These are phyloP conservation scores for Carpinus viminea DNA, from an alignment of 306 rosid genomes.

Conservation along the genomic window DNA sequence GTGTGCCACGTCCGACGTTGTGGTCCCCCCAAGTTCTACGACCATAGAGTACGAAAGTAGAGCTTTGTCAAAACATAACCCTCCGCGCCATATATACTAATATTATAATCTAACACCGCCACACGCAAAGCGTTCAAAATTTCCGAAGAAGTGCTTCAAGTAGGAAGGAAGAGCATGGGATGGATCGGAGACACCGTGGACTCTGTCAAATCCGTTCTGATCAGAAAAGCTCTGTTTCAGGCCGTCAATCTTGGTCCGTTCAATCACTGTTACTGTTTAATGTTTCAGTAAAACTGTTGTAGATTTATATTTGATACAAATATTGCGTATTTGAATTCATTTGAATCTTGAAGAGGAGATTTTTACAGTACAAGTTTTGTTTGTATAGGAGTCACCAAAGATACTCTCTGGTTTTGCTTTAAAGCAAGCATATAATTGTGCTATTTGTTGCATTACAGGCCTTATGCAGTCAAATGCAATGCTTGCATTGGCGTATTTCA, in stretches of 20 bases:
- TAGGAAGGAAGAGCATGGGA: constrained; percentile 42
- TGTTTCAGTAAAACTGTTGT: neutral
- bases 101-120: too few relatives aligned
- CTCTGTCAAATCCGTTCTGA: constrained; percentile 55
- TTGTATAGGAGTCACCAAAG: too few relatives aligned
- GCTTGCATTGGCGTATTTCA: too few relatives aligned
- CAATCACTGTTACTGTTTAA: neutral
- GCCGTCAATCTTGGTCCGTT: constrained; percentile 56
- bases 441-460: too few relatives aligned
- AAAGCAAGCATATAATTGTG: too few relatives aligned
- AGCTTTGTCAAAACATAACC: too few relatives aligned
- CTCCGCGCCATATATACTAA: too few relatives aligned
- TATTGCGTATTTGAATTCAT: neutral
- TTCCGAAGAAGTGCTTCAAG: neutral
- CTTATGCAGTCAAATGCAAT: too few relatives aligned
- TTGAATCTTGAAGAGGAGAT: neutral
- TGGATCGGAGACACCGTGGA: constrained; percentile 47
- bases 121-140: neutral
- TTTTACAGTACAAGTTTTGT: neutral
- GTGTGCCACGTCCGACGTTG: constrained; percentile 13
- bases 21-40: too few relatives aligned
- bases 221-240: constrained; percentile 52
- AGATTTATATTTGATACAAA: neutral
- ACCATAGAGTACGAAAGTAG: neutral
- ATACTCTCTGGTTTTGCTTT: neutral